Conservation (phyloP, 1,139 yeast genomes). For the Hansenula sp. region DNA sequence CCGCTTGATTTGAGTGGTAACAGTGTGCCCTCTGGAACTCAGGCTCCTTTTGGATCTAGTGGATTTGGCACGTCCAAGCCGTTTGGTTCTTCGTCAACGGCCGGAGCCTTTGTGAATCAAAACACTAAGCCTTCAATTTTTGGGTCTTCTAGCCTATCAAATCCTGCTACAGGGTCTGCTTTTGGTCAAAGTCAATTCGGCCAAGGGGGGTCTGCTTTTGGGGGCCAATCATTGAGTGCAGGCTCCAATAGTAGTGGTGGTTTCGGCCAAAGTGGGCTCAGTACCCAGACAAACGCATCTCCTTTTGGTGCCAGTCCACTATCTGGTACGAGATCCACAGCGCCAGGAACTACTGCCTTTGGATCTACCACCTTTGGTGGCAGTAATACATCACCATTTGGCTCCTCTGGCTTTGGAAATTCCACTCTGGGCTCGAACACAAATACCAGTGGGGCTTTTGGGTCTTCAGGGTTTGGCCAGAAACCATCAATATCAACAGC, state of each 20-base stretch:
- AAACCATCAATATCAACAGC: conserved; percentile 9
- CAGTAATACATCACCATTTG: neutral
- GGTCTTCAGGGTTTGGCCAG: conserved; percentile 10
- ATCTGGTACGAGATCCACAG: conserved; percentile 10
- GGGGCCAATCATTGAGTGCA: conserved; percentile 5
- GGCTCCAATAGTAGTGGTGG: conserved; percentile 5
- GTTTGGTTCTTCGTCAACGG: conserved; percentile 10
- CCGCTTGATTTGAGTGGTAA: conserved; percentile 24
- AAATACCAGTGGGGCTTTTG: conserved; percentile 4
- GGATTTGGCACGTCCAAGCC: conserved; percentile 15
- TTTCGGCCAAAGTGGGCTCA: neutral
- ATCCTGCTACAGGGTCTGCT: conserved; percentile 11
- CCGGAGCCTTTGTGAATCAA: conserved; percentile 12
- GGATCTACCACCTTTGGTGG: neutral
- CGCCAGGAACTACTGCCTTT: conserved; percentile 5
- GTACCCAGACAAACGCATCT: neutral
- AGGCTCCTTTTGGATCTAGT: conserved; percentile 9
- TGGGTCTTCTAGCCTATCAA: conserved; percentile 8
- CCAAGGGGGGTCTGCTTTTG: conserved; percentile 1
- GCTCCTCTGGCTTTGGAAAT: too few relatives aligned
- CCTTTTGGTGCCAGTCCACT: conserved; percentile 10
- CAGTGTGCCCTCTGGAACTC: conserved; percentile 3
- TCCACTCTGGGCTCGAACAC: neutral
- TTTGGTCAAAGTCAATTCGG: conserved; percentile 16
- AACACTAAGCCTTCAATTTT: conserved; percentile 4